Evolutionary conservation across 2,329 filamentous ascomycete species (phyloP), one percentile per base, ranked within the genome.

Genomic region (Epichloe sibirici): DNA sequence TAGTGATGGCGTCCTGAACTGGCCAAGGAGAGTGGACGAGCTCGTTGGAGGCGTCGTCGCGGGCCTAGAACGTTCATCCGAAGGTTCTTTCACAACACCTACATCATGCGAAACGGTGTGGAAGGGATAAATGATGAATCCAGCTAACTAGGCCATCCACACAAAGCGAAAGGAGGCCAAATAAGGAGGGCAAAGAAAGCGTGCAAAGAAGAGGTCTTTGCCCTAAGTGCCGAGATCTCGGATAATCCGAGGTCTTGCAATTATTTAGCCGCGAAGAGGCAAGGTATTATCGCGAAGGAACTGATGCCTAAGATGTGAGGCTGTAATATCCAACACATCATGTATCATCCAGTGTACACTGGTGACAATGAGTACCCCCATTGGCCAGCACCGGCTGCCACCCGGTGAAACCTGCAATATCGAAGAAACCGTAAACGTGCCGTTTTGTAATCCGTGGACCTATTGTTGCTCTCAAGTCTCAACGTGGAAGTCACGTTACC

Each of bases 301-400:
- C 17, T 21, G 2, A 21, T 21, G 17, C 17, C 17, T 21, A 2
- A 21, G 17, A 21, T 21, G 17, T 21, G 17, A 21, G 17, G 17
- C 17, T 21, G 17, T 21, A 21, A 21, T 21, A 21, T 21, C 17
- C 17, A 21, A 21, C 17, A 21, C 17, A 21, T 21, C 71, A 0
- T 83, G 80, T 54, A 71, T 83, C 40, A 70, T 83, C 48, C 17
- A 21, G 17, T 21, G 47, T 83, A 78, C 58, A 77, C 77, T 1
- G 73, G 74, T 0, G 79, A 83, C 58, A 83, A 83, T 52, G 79
- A 79, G 0, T 83, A 74, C 57, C 80, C 80, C 83, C 53, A 75
- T 82, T 43, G 73, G 77, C 2, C 77, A 82, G 47, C 79, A 83
- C 56, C 70, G 79, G 2, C 63, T 83, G 15, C 74, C 73, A 2